phyloP scores from a whole-genome alignment of 176 grass and related monocot species.

The Dactylis glomerata region DNA sequence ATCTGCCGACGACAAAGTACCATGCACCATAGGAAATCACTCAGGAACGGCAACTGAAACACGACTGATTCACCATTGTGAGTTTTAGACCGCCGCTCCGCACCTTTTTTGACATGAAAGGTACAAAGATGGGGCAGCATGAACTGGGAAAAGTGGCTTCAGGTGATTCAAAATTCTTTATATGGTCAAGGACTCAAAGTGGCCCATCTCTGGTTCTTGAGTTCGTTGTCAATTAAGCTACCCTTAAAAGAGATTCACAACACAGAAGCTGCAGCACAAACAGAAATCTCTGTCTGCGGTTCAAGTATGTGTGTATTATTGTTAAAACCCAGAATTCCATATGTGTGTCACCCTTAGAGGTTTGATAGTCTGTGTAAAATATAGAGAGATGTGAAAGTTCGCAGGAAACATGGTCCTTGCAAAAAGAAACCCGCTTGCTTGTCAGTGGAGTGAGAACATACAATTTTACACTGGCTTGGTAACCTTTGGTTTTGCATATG shows the following conservation, averaged over 20 bases:
- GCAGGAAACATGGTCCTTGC: background rate
- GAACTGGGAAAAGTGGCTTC: background rate
- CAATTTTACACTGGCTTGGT: background rate
- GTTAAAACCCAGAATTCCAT: too few relatives aligned
- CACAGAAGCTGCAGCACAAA: too few relatives aligned
- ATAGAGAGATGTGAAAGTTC: background rate
- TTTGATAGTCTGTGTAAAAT: background rate
- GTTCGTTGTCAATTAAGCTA: background rate
- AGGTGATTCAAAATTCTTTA: background rate
- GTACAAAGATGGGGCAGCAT: background rate
- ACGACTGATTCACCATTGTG: background rate
- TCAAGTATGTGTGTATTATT: background rate
- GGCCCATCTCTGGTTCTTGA: background rate
- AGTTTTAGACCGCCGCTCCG: background rate
- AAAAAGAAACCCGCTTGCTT: background rate
- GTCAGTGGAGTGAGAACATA: background rate
- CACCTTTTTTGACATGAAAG: background rate
- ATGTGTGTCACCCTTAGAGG: too few relatives aligned
- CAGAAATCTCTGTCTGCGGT: too few relatives aligned
- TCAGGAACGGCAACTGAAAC: background rate
- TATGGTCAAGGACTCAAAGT: background rate
- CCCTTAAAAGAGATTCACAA: background rate
- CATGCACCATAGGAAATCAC: background rate
- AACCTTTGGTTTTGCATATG: background rate
- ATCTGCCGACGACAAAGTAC: background rate